phyloP scores from a whole-genome alignment of 108 stramenopile genomes.

The Cyclotella sp. region DNA sequence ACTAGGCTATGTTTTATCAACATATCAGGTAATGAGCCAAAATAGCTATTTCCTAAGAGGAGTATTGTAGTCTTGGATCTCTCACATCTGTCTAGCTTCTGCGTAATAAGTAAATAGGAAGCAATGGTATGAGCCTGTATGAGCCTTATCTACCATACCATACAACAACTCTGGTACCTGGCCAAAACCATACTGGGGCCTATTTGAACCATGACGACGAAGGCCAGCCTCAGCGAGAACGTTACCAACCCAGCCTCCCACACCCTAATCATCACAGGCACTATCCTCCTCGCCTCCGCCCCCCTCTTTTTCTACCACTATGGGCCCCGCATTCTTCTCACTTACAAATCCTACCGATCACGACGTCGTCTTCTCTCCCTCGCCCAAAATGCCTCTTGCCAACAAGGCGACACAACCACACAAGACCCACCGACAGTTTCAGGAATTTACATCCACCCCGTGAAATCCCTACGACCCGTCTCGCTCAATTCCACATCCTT shows the following conservation, averaged over 20 bases:
- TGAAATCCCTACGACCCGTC: slow-evolving; percentile 81
- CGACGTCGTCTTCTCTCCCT: neutral
- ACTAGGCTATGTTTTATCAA: too few species aligned
- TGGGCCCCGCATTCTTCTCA: neutral
- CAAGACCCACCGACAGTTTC: slow-evolving; percentile 13
- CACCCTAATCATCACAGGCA: slow-evolving; percentile 1
- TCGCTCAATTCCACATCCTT: slow-evolving; percentile 46
- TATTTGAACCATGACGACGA: neutral
- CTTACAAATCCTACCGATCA: neutral
- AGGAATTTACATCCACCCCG: slow-evolving; percentile 35
- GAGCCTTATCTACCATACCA: too few species aligned
- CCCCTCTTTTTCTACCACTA: slow-evolving; percentile 2
- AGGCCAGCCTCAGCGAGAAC: neutral
- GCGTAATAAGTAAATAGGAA: too few species aligned
- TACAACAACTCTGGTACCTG: too few species aligned
- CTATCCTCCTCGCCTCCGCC: slow-evolving; percentile 1
- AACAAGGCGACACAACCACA: neutral
- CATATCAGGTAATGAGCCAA: too few species aligned
- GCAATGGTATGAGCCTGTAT: too few species aligned
- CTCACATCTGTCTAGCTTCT: too few species aligned
- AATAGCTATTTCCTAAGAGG: too few species aligned
- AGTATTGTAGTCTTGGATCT: too few species aligned
- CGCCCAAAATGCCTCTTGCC: neutral
- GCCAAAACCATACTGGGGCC: too few species aligned
- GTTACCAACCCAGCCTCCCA: neutral